phyloP scores from a whole-genome alignment of 176 grass and related monocot genomes.

The Bonia amplexicaulis region DNA sequence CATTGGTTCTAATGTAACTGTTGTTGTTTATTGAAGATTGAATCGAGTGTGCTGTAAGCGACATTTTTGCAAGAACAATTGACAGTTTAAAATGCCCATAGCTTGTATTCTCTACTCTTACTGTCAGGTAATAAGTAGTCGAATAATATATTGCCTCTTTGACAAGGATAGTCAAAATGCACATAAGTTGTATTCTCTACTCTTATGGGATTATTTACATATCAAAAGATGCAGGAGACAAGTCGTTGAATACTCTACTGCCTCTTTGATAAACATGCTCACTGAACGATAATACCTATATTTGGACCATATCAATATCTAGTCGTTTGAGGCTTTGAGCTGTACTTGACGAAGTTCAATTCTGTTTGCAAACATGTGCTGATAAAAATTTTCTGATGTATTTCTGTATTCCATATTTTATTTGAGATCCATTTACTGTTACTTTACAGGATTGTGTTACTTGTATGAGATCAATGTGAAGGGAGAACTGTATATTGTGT shows the following conservation, averaged over 20 bases:
- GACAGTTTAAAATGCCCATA: not conserved
- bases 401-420: not conserved
- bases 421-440: slow-evolving; percentile 4
- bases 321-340: not conserved
- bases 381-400: not conserved
- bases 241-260: not conserved
- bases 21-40: not conserved
- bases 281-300: not conserved
- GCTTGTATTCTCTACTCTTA: not conserved
- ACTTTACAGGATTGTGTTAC: slow-evolving; percentile 18
- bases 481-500: slow-evolving; percentile 26
- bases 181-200: not conserved
- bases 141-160: not conserved
- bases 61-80: not conserved
- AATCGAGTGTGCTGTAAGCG: not conserved
- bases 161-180: not conserved
- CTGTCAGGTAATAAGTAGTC: not conserved
- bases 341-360: not conserved
- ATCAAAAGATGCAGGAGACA: not conserved
- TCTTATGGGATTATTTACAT: not conserved
- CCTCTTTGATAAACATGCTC: not conserved
- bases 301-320: not conserved
- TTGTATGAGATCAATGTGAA: slow-evolving; percentile 24
- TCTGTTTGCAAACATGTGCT: not conserved
- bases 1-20: not conserved